Base-by-base conservation (phyloP, 345 rosid species). In the Eucalyptus urophylla region DNA sequence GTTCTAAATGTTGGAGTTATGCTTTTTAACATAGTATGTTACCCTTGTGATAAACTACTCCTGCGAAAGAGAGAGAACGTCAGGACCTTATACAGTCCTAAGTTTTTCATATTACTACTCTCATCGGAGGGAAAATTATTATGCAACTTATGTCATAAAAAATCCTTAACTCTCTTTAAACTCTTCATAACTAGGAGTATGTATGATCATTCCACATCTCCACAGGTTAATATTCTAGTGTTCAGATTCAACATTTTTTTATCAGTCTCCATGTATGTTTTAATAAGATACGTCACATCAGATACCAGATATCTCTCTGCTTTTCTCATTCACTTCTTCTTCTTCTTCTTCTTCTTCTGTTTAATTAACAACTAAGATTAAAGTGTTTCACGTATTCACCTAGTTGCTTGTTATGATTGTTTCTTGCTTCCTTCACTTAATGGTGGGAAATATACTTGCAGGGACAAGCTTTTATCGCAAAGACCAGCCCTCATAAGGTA, bases 401-500 rank as follows among this genome's bases (percentile, higher is more conserved):
- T 49, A 7, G 22, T 33, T 86, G 45, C 62, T n/a, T n/a, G 8
- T 69, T 44, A 5, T 49, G 12, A 67, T 43, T 87, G 12, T 29
- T 67, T 54, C 89, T 60, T 62, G 87, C 80, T 69, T 53, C 45
- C 14, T 54, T 83, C 87, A 72, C 88, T 49, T 88, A 86, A 80
- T 83, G 88, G 29, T 87, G 91, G 86, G 67, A 90, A 51, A 85
- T 88, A 89, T 89, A 29, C 87, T 87, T 88, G 80, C 94, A 95
- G 97, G 96, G 87, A 87, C 91, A 91, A 86, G 87, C 88, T 54
- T 94, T 95, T 90, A 80, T 95, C 81, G 95, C 93, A 87, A 94
- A 93, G 91, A 92, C 91, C 91, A 91, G 95, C 88, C 92, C 93
- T 49, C 96, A 97, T 89, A 97, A 97, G 98, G 98, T 94, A 89